phyloP scores from a whole-genome alignment of 306 rosid genomes.

The barrel medic (Medicago truncatula) region MtrunA17r5.0-ANR NC_053042.1:6408001-6408500 shows the following conservation, averaged over 20 bases:
- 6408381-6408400: too few relatives aligned
- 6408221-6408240: slow-evolving; percentile 63
- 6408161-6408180: slow-evolving; percentile 82
- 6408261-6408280: slow-evolving; percentile 36
- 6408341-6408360: too few relatives aligned
- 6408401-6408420: too few relatives aligned
- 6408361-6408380: too few relatives aligned
- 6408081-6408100: slow-evolving; percentile 94
- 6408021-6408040: slow-evolving; percentile 87
- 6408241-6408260: slow-evolving; percentile 48
- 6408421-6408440: too few relatives aligned
- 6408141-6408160: slow-evolving; percentile 91
- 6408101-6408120: slow-evolving; percentile 98
- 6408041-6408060: slow-evolving; percentile 90
- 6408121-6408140: slow-evolving; percentile 76
- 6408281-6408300: too few relatives aligned
- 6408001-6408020: slow-evolving; percentile 76
- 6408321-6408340: too few relatives aligned
- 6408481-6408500: too few relatives aligned
- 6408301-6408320: too few relatives aligned
- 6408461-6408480: too few relatives aligned
- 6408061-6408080: slow-evolving; percentile 87
- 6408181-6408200: slow-evolving; percentile 69
- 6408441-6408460: too few relatives aligned
- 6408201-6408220: slow-evolving; percentile 61